Evolutionary conservation across 1,284 basidiomycete species (phyloP), one percentile per base, ranked within the genome.

Genomic region (Mixia osmundae): DNA sequence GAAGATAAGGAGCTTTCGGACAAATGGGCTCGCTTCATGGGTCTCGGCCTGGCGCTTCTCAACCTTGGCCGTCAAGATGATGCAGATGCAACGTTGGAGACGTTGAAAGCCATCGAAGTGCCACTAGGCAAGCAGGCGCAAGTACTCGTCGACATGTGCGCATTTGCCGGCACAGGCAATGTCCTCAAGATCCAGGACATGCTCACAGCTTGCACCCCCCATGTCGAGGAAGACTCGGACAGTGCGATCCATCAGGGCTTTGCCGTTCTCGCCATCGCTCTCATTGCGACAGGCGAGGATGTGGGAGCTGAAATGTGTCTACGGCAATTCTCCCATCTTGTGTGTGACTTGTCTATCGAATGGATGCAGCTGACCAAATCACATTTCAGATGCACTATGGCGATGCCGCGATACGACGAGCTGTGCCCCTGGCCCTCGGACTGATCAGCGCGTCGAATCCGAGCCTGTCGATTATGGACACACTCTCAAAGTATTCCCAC

Each of bases 401-500:
- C 42, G 87, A 94, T 51, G 80, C 87, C 1, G 63, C 72, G 41
- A 85, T 97, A 50, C 74, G 91, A 24, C 78, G 79, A 63, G 66
- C 77, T 1, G 77, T 99, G n/a, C 91, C 91, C 12, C 71, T 99
- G 5, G 91, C 89, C 5, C 72, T 99, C 32, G 89, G 82, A 42
- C 70, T 99, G 36, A 70, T 95, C 53, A 83, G 76, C 54, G 73
- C 83, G 12, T 97, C 91, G 37, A 94, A 97, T 59, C 91, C 91
- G 12, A 77, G 82, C 57, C 67, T 95, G n/a, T 66, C 77, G 21
- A 77, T 97, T 44, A 72, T 99, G 47, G 91, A 99, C 57, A 95
- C 85, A 1, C 71, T 99, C 5, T 95, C 87, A n/a, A 94, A 91
- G 57, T 97, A 97, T 63, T 91, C 83, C 46, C 91, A 99, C 64